Evolutionary conservation across 2,329 filamentous ascomycete species (phyloP).

Genomic region (Zymoseptoria ardabiliae): DNA sequence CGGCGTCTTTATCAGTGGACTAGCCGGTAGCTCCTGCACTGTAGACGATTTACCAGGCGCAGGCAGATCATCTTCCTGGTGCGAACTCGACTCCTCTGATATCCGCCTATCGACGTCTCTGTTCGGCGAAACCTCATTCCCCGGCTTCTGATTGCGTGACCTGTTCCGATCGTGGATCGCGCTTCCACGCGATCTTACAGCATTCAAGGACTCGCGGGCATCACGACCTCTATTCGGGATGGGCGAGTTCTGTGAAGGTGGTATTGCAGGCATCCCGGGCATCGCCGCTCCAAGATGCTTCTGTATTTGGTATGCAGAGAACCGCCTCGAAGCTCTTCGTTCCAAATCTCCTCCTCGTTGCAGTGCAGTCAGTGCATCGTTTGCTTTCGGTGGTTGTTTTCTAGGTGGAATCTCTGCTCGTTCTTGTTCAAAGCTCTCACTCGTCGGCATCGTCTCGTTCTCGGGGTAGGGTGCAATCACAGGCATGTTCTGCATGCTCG

Average conservation of each 20-base stretch:
- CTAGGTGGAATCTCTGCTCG: constrained; percentile 40
- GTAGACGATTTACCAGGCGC: constrained; percentile 18
- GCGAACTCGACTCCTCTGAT: constrained; percentile 53
- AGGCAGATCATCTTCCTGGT: constrained; percentile 29
- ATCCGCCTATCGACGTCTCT: constrained; percentile 48
- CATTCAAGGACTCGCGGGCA: constrained; percentile 74
- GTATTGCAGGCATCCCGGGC: constrained; percentile 79
- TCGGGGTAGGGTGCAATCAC: constrained; percentile 67
- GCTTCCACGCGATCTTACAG: constrained; percentile 55
- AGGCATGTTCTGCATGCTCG: constrained; percentile 67
- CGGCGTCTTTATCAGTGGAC: constrained; percentile 50
- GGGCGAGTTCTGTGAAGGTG: constrained; percentile 67
- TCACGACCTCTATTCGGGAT: constrained; percentile 81
- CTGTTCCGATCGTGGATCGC: constrained; percentile 23
- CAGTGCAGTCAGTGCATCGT: constrained; percentile 82
- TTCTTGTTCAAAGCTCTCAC: constrained; percentile 3
- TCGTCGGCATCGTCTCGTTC: constrained; percentile 44
- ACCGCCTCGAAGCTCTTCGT: constrained; percentile 81
- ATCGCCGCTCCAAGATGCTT: constrained; percentile 79
- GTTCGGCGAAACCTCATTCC: constrained; percentile 54
- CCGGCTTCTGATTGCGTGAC: constrained; percentile 19
- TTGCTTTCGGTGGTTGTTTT: constrained; percentile 71
- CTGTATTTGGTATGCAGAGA: constrained; percentile 93
- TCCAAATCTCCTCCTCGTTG: constrained; percentile 90
- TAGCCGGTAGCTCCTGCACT: constrained; percentile 28